Evolutionary conservation across 73 alveolate genomes (phyloP).

Genomic region (Paramecium caudatum): DNA sequence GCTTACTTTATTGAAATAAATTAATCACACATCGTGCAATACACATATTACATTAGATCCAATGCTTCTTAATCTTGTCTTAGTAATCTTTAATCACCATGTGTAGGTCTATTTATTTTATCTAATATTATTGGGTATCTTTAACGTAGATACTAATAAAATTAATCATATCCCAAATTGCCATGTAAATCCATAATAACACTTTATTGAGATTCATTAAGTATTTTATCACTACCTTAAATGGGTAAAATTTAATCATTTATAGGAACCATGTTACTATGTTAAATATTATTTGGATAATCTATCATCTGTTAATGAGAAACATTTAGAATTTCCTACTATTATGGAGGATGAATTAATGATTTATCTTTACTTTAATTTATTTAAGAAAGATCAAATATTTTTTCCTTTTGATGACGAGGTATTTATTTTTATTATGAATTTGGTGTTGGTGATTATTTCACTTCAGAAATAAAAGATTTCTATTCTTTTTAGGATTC

Average conservation of each 20-base stretch:
- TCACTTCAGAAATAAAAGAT: too few species aligned
- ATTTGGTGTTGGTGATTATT: conserved; percentile 19
- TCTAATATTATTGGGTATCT: conserved; percentile 20
- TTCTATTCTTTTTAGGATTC: too few species aligned
- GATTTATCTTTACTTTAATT: conserved; percentile 25
- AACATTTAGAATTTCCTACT: background rate
- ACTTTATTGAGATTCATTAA: background rate
- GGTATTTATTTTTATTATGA: background rate
- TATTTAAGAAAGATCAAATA: background rate
- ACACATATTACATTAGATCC: conserved; percentile 34
- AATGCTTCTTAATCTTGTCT: conserved; percentile 37
- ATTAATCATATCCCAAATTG: conserved; percentile 35
- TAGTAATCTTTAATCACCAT: conserved; percentile 66
- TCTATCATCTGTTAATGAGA: too few species aligned
- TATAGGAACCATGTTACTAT: background rate
- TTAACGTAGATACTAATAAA: conserved; percentile 35
- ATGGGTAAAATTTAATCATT: background rate
- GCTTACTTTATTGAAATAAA: conserved; percentile 36
- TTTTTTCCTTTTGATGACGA: conserved; percentile 10
- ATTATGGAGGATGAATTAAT: background rate
- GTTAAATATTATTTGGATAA: too few species aligned
- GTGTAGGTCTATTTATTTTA: conserved; percentile 41
- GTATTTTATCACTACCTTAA: background rate
- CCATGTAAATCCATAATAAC: conserved; percentile 22
- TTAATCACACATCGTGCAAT: conserved; percentile 63